These are phyloP conservation scores for Dissoconium aciculare DNA, from an alignment of 2,329 filamentous ascomycete genomes.

Conservation along the genomic window DNA sequence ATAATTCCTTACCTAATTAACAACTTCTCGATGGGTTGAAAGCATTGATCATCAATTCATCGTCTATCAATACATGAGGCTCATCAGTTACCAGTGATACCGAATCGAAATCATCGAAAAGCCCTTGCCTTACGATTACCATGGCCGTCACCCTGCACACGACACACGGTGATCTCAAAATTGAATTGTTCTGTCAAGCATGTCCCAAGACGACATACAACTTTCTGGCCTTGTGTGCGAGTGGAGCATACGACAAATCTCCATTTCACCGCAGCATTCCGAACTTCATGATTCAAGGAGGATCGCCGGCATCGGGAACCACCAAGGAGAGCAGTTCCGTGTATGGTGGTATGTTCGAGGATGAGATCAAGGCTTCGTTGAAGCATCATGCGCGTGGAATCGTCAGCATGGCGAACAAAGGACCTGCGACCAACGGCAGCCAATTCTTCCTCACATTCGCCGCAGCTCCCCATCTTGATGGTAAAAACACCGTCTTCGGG, in stretches of 20 bases:
- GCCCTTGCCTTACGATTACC: no score
- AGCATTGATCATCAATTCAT: no score
- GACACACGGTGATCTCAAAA: conserved; percentile 75
- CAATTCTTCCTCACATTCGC: conserved; percentile 75
- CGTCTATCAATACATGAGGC: conserved; percentile 35
- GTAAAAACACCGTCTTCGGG: conserved; percentile 72
- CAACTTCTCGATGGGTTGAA: no score
- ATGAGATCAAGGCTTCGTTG: conserved; percentile 61
- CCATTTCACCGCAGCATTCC: conserved; percentile 71
- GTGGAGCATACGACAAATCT: conserved; percentile 58
- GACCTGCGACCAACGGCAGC: conserved; percentile 81
- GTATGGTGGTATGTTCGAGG: conserved; percentile 57
- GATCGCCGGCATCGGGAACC: conserved; percentile 37
- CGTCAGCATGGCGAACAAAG: conserved; percentile 90
- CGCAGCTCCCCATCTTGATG: conserved; percentile 65
- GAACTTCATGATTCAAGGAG: conserved; percentile 66
- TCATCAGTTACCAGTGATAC: conserved; percentile 14
- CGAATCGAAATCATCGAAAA: neutral
- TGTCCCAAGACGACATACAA: conserved; percentile 86
- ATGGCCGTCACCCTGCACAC: conserved; percentile 60
- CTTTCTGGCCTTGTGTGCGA: conserved; percentile 75
- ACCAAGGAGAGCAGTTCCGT: conserved; percentile 44
- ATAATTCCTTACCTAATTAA: no score
- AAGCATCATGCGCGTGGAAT: conserved; percentile 87
- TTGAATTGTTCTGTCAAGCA: conserved; percentile 90